Evolutionary conservation across 2,329 filamentous ascomycete species (phyloP).

Genomic region (Alternaria sp.): DNA sequence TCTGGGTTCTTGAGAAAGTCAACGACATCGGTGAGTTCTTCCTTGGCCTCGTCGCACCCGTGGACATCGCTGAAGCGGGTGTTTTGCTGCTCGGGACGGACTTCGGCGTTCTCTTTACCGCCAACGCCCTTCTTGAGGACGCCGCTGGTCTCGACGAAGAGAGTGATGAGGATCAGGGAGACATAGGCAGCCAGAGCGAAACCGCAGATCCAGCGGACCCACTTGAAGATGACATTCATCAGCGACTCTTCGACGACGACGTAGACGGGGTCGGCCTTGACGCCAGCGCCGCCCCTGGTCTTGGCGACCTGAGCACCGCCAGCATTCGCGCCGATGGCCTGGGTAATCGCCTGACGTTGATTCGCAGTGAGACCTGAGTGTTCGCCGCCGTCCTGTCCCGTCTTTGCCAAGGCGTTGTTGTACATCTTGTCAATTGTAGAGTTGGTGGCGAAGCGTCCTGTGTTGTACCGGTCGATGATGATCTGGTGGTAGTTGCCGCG

Average conservation of each 20-base stretch:
- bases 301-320: slow-evolving; percentile 70
- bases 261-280: slow-evolving; percentile 85
- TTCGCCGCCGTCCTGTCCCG: slow-evolving; percentile 56
- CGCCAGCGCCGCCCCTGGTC: slow-evolving; percentile 66
- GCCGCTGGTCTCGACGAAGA: slow-evolving; percentile 82
- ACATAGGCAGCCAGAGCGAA: slow-evolving; percentile 83
- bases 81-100: slow-evolving; percentile 89
- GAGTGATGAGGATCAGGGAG: slow-evolving; percentile 76
- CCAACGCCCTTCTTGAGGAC: slow-evolving; percentile 79
- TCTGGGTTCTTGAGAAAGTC: slow-evolving; percentile 95
- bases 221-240: slow-evolving; percentile 81
- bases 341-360: slow-evolving; percentile 78
- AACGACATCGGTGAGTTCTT: slow-evolving; percentile 94
- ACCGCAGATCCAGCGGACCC: slow-evolving; percentile 83
- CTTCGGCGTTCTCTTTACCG: slow-evolving; percentile 72
- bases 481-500: slow-evolving; percentile 94
- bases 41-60: slow-evolving; percentile 97
- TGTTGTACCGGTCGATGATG: slow-evolving; percentile 86
- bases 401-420: slow-evolving; percentile 71
- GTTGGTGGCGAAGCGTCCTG: slow-evolving; percentile 83
- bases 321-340: slow-evolving; percentile 77
- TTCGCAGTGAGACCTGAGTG: slow-evolving; percentile 57
- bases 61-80: slow-evolving; percentile 93
- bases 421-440: slow-evolving; percentile 79
- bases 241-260: slow-evolving; percentile 94